Evolutionary conservation across 2,329 filamentous ascomycete genomes (phyloP).

Genomic region (Claviceps sp.): DNA sequence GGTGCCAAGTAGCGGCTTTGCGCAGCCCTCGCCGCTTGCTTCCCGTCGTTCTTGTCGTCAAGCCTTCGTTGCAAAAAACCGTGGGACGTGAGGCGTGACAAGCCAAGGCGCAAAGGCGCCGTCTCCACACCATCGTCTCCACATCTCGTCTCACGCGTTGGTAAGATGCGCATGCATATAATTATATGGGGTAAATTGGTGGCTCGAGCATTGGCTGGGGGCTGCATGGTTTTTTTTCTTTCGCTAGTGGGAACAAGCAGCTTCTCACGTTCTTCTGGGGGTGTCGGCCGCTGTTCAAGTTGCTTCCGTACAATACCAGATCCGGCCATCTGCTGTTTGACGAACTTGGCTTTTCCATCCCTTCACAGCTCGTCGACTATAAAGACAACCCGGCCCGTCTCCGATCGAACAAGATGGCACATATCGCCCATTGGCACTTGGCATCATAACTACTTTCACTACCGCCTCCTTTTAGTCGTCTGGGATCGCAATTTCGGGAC

Average conservation of each 20-base stretch:
- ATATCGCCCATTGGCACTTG: background rate
- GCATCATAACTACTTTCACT: background rate
- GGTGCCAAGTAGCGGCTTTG: too few species aligned
- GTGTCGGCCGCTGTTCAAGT: background rate
- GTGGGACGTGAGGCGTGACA: background rate
- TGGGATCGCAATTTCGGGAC: too few species aligned
- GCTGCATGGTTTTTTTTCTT: background rate
- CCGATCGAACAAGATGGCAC: background rate
- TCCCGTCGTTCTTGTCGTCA: background rate
- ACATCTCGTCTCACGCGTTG: too few species aligned
- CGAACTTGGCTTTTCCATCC: background rate
- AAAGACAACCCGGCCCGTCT: constrained; percentile 1
- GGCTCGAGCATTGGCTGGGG: background rate
- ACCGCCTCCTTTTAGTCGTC: background rate
- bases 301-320: background rate
- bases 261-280: background rate
- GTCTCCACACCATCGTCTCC: background rate
- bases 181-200: background rate
- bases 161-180: too few species aligned
- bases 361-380: constrained; percentile 3
- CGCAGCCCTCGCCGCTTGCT: background rate
- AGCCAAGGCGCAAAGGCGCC: background rate
- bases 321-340: background rate
- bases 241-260: too few species aligned
- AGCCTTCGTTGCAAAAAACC: background rate